phyloP scores from a whole-genome alignment of 2,329 filamentous ascomycete genomes.

The Ascochyta clinopodiicola region DNA sequence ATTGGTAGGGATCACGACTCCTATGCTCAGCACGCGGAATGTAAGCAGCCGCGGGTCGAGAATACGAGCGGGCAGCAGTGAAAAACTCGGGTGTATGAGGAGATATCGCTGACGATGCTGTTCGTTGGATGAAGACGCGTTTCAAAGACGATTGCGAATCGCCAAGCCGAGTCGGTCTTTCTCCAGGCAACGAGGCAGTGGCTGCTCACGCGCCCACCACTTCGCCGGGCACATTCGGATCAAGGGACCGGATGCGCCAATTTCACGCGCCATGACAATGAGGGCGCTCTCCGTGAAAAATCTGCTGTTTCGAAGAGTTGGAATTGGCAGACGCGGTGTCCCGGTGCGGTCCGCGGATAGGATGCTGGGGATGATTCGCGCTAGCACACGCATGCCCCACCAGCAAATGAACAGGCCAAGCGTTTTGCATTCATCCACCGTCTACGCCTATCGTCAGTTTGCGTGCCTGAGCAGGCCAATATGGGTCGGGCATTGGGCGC shows the following conservation, averaged over 20 bases:
- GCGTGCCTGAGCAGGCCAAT: constrained; percentile 19
- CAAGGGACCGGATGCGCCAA: background rate
- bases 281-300: background rate
- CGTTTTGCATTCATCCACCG: constrained; percentile 20
- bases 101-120: background rate
- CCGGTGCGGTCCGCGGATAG: constrained; percentile 8
- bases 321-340: background rate
- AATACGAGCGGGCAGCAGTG: background rate
- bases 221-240: constrained; percentile 2
- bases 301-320: background rate
- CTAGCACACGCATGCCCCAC: constrained; percentile 27
- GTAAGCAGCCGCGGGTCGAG: constrained; percentile 1
- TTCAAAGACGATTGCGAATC: constrained; percentile 6
- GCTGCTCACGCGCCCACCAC: constrained; percentile 9
- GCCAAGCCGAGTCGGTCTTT: constrained; percentile 6
- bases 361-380: constrained; percentile 19
- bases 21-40: background rate
- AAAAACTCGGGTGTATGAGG: background rate
- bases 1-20: constrained; percentile 1
- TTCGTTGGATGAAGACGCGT: constrained; percentile 13
- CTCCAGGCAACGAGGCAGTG: constrained; percentile 18
- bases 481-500: constrained; percentile 36
- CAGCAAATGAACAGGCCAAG: constrained; percentile 28
- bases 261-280: background rate
- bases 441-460: constrained; percentile 8